Conservation (phyloP, 805 yeast genomes). For the Myxozyma neotropica region DNA sequence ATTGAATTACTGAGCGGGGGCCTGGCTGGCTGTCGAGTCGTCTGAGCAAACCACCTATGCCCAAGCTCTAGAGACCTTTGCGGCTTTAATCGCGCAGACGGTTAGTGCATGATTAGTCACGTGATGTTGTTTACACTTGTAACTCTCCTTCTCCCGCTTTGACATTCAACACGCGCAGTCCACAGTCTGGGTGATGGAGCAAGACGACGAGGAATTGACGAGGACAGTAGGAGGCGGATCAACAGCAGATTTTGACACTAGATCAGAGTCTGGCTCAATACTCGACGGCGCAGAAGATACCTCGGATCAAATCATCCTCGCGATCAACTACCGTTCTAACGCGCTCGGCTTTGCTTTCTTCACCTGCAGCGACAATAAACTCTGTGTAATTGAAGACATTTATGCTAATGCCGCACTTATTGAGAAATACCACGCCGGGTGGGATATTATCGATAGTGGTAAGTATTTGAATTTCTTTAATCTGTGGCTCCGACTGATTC, state of each 20-base stretch:
- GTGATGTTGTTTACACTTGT: neutral
- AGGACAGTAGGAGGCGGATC: too few relatives aligned
- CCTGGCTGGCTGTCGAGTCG: neutral
- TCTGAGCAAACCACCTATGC: neutral
- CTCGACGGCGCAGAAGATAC: neutral
- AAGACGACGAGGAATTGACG: too few relatives aligned
- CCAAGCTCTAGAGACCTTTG: neutral
- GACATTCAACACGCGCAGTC: too few relatives aligned
- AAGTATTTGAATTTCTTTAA: neutral
- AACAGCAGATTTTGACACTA: too few relatives aligned
- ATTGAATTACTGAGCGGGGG: too few relatives aligned
- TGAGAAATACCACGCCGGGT: constrained; percentile 22
- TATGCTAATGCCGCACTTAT: constrained; percentile 23
- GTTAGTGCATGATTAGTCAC: neutral
- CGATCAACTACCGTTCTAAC: constrained; percentile 18
- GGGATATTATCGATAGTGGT: constrained; percentile 25
- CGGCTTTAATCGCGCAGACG: neutral
- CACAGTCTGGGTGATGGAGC: too few relatives aligned
- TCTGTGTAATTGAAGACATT: constrained; percentile 21
- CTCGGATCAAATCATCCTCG: constrained; percentile 13
- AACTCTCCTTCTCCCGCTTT: neutral
- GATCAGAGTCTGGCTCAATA: too few relatives aligned
- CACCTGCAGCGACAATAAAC: constrained; percentile 14
- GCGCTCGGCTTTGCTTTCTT: constrained; percentile 23
- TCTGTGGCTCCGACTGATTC: neutral